Base-by-base conservation (phyloP, 305 asterid species). In the Withania somnifera region DNA sequence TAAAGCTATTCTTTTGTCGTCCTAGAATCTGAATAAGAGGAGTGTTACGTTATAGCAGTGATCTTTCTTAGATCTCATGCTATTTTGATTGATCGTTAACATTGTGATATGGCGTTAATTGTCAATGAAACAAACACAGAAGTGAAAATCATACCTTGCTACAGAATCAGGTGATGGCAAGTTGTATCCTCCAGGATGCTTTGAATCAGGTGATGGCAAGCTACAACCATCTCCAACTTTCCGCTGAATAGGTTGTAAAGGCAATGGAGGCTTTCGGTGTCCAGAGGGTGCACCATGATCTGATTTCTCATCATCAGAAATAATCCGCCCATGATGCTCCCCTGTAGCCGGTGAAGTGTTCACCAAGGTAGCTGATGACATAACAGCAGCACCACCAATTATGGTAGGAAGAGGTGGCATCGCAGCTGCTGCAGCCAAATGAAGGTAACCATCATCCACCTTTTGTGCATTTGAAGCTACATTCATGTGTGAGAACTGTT, bases 151-250 rank as follows among this genome's bases (percentile, higher is more conserved):
- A 20, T 87, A 93, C 97, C 97, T 92, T 14, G 92, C 88, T 11
- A 91, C 92, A 26, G 97, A 93, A 83, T 93, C 97, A 7, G 95
- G 97, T 20, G 97, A 93, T 24, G 87, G 90, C 89, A 89, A 84
- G 87, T 77, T 91, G 90, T 86, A 86, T 40, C 87, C 88, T 15
- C 86, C 88, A 20, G 89, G 86, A 68, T 90, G 92, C 85, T 90
- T 93, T 0, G 97, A 93, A 85, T 89, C 97, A 4, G 93, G 95
- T 32, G 95, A 93, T 13, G 96, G 89, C 84, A 91, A 80, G 84
- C 85, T 90, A 67, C 87, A 90, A 81, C 86, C 64, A 82, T 90
- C 95, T 22, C 88, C 90, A 52, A 82, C 57, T 89, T 90, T 93
- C 80, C 92, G 86, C 73, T 86, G 98, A 82, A 89, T 89, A 22